Evolutionary conservation across 1,139 yeast genomes (phyloP), one percentile per base, ranked within the genome.

Genomic region (Geotrichum carabidarum): DNA sequence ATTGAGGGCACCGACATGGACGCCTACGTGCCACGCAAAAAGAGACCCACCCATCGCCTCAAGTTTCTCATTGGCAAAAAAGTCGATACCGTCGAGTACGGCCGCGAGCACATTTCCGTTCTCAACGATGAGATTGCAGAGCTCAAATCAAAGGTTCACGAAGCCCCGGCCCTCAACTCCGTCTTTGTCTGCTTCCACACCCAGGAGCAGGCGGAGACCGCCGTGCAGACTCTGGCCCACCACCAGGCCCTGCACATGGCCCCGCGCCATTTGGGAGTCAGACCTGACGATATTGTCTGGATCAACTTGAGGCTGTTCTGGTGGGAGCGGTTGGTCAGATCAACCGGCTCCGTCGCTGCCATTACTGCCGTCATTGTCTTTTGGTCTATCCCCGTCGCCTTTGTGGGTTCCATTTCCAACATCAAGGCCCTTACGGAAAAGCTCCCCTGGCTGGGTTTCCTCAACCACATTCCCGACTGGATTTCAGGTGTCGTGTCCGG

Each of bases 331-430:
- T 70, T 85, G 50, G 71, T 80, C 36, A 79, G 93, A 72, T 71
- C 74, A 46, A 67, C 80, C 31, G 79, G 78, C 57, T 86, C 96
- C 0, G 65, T 75, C 53, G 78, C 83, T 14, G 81, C 83, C n/a
- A 79, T 89, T 60, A 68, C 76, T 43, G 73, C 70, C 6, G 69
- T 85, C 65, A 80, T 89, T 59, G 78, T 91, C 55, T 85, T 90
- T 68, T 93, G 98, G 98, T 81, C 96, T 58, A 78, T 90, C 63
- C 98, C 98, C 17, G 97, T 91, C 51, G 96, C 97, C 1, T 89
- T 89, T 68, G 96, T 93, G 55, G 98, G 98, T 84, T 76, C 84
- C 66, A 80, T 93, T 61, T 90, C 98, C 17, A 91, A 91, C 72
- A 79, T 93, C 63, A 81, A 85, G 60, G 79, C 78, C 63, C 49